These are phyloP conservation scores for Lichina pygmaea DNA, from an alignment of 495 filamentous ascomycete species.

Conservation along the genomic window DNA sequence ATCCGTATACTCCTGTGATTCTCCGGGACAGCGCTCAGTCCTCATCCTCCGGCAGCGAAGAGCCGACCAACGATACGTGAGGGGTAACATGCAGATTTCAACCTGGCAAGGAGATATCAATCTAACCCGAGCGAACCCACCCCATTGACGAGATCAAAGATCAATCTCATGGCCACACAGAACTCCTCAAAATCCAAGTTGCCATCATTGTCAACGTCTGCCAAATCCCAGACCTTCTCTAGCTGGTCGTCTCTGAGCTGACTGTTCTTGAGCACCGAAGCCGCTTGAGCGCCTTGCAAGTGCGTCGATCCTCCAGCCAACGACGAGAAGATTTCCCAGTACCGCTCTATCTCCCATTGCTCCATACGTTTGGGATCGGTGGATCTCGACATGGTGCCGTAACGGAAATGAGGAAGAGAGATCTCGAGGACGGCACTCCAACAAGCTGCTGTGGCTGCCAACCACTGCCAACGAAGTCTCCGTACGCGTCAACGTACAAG, in stretches of 20 bases:
- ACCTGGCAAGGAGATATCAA: neutral
- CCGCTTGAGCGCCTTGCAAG: conserved; percentile 74
- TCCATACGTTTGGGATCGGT: conserved; percentile 43
- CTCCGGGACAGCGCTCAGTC: neutral
- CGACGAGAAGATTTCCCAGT: conserved; percentile 95
- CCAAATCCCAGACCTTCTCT: conserved; percentile 89
- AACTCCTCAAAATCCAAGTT: conserved; percentile 98
- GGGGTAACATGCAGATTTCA: neutral
- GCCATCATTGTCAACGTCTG: conserved; percentile 89
- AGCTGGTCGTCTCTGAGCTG: conserved; percentile 82
- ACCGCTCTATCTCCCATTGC: conserved; percentile 84
- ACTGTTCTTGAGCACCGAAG: conserved; percentile 85
- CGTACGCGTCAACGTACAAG: too few species aligned
- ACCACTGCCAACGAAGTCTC: too few species aligned
- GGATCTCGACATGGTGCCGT: neutral
- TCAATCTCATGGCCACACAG: conserved; percentile 91
- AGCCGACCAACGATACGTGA: neutral
- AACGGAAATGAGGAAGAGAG: too few species aligned
- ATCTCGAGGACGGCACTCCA: too few species aligned
- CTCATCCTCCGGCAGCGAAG: too few species aligned
- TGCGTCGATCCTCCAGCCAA: conserved; percentile 57
- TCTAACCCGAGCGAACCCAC: conserved; percentile 20
- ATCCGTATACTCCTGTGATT: conserved; percentile 49
- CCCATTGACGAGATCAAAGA: conserved; percentile 90
- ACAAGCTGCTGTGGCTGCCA: too few species aligned